phyloP scores from a whole-genome alignment of 768 basidiomycete genomes.

The Termitomyces bulborhizus region DNA sequence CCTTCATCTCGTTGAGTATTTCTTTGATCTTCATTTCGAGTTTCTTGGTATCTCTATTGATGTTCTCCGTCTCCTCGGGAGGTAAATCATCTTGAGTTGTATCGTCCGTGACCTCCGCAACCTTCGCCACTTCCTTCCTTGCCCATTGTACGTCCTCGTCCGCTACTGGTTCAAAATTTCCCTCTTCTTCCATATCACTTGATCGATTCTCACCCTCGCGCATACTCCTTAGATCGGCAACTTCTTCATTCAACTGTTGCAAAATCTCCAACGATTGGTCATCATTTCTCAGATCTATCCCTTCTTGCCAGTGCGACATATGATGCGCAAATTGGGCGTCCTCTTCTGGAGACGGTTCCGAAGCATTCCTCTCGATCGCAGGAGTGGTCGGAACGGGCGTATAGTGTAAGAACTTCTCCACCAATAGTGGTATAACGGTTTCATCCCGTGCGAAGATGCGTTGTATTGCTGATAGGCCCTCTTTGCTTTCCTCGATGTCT shows the following conservation, averaged over 20 bases:
- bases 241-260: background rate
- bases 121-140: background rate
- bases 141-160: background rate
- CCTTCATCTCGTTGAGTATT: background rate
- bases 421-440: slow-evolving; percentile 25
- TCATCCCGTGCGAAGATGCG: slow-evolving; percentile 24
- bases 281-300: background rate
- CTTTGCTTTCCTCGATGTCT: slow-evolving; percentile 16
- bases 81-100: background rate
- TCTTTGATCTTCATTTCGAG: background rate
- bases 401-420: slow-evolving; percentile 23
- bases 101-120: background rate
- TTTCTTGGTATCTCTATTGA: background rate
- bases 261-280: background rate
- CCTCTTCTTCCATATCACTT: background rate
- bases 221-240: background rate
- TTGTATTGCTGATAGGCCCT: slow-evolving; percentile 21
- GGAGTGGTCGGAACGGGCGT: slow-evolving; percentile 17
- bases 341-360: background rate
- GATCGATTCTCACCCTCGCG: background rate
- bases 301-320: background rate
- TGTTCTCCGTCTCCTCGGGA: background rate
- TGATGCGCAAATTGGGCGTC: background rate
- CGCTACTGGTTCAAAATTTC: too few species aligned
- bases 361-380: slow-evolving; percentile 6